Conservation (phyloP, 1,284 basidiomycete species). For the Tilletia setariae region DNA sequence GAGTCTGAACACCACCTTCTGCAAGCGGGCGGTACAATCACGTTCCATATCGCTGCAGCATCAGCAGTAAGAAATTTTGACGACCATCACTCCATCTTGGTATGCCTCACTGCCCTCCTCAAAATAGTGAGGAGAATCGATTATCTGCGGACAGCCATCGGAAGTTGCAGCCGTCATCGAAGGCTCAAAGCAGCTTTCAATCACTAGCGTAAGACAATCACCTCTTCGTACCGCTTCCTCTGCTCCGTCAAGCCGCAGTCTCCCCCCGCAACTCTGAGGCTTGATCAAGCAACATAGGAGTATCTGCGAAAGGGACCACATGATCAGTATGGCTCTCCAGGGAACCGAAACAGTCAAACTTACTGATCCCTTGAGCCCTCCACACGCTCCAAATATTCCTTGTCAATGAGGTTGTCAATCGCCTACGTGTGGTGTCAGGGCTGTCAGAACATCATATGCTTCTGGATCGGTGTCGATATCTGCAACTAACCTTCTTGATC, state of each 20-base stretch:
- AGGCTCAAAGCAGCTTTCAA: too few species aligned
- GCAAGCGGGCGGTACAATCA: too few species aligned
- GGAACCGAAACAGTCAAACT: neutral
- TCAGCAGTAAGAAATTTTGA: too few species aligned
- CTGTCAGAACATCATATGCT: neutral
- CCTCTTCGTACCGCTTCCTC: neutral
- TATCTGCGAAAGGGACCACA: conserved; percentile 9
- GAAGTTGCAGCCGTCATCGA: too few species aligned
- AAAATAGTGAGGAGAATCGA: too few species aligned
- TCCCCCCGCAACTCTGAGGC: neutral
- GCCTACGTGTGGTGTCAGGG: conserved; percentile 59
- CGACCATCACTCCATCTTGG: too few species aligned
- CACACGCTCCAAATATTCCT: conserved; percentile 93
- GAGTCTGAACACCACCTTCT: too few species aligned
- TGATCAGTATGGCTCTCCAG: conserved; percentile 8
- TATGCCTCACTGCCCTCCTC: too few species aligned
- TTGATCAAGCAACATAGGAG: conserved; percentile 11
- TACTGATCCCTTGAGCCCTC: conserved; percentile 61
- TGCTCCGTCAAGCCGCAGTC: neutral
- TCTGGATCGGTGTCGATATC: too few species aligned
- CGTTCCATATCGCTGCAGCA: too few species aligned
- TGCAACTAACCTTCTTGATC: conserved; percentile 62
- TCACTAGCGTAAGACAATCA: too few species aligned
- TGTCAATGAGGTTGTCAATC: conserved; percentile 94
- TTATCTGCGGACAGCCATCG: too few species aligned